These are phyloP conservation scores for Xylaria sp. DNA, from an alignment of 2,329 filamentous ascomycete species.

Conservation along the genomic window DNA sequence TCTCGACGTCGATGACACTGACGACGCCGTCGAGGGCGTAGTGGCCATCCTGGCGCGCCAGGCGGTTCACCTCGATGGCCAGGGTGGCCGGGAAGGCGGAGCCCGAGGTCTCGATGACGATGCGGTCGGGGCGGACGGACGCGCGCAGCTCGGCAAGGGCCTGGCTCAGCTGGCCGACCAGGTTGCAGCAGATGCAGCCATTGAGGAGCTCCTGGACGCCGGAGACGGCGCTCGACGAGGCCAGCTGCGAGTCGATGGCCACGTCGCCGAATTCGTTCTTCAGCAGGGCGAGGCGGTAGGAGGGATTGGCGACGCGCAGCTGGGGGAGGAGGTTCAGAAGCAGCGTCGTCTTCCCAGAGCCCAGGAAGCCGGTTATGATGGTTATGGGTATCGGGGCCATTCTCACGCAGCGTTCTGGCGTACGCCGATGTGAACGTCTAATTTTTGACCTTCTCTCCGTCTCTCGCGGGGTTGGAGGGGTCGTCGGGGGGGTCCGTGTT, in stretches of 20 bases:
- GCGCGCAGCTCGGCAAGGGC: slow-evolving; percentile 75
- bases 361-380: slow-evolving; percentile 94
- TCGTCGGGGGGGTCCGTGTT: too few species aligned
- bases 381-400: slow-evolving; percentile 84
- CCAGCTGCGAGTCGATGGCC: slow-evolving; percentile 90
- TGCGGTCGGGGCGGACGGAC: slow-evolving; percentile 69
- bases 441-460: too few species aligned
- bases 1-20: slow-evolving; percentile 90
- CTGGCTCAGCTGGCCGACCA: slow-evolving; percentile 85
- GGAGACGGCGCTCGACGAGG: slow-evolving; percentile 77
- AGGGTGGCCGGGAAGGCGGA: slow-evolving; percentile 86
- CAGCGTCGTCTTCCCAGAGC: slow-evolving; percentile 93
- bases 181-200: slow-evolving; percentile 98
- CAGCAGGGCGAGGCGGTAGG: slow-evolving; percentile 87
- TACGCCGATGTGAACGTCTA: too few species aligned
- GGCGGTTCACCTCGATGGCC: slow-evolving; percentile 84
- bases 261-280: slow-evolving; percentile 99
- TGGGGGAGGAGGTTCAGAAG: slow-evolving; percentile 94
- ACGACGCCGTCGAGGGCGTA: slow-evolving; percentile 87
- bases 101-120: slow-evolving; percentile 92
- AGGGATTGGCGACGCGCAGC: slow-evolving; percentile 69
- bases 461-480: neutral
- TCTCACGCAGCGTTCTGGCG: slow-evolving; percentile 2
- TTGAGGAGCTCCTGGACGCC: slow-evolving; percentile 93
- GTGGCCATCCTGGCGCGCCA: slow-evolving; percentile 67